These are phyloP conservation scores for Vigna angularis DNA, from an alignment of 306 rosid genomes.

Conservation along the genomic window DNA sequence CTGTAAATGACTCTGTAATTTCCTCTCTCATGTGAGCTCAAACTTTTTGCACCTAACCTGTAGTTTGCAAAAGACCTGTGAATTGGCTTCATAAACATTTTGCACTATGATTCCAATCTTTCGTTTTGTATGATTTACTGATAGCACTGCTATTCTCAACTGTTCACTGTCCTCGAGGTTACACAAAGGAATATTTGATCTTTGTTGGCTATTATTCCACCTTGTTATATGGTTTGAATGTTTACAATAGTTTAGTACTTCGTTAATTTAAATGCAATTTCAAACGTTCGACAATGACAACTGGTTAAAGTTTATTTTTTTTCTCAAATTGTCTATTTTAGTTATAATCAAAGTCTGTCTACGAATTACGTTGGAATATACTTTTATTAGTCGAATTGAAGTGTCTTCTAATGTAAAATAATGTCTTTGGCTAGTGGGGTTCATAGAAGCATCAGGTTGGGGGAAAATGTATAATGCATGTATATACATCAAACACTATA, in stretches of 20 bases:
- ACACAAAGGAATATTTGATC: not conserved
- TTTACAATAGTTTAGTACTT: not conserved
- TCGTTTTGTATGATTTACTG: not conserved
- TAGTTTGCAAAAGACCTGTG: constrained; percentile 45
- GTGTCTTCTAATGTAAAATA: not conserved
- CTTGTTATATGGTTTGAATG: not conserved
- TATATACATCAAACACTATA: not conserved
- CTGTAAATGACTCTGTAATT: constrained; percentile 52
- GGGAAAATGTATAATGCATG: not conserved
- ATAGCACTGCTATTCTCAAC: not conserved
- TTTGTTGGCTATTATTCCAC: constrained; percentile 24
- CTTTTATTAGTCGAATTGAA: not conserved
- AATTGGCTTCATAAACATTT: constrained; percentile 47
- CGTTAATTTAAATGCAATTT: not conserved
- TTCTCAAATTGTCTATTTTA: not conserved
- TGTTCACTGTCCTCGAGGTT: not conserved
- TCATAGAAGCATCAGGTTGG: not conserved
- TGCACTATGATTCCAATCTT: constrained; percentile 45
- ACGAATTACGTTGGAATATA: not conserved
- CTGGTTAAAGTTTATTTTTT: not conserved
- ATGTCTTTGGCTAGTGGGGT: not conserved
- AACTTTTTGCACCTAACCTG: constrained; percentile 47
- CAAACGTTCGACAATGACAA: not conserved
- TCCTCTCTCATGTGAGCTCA: constrained; percentile 46
- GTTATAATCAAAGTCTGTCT: not conserved